Evolutionary conservation across 331 rosid genomes (phyloP).

Genomic region (Phaseolus coccineus): DNA sequence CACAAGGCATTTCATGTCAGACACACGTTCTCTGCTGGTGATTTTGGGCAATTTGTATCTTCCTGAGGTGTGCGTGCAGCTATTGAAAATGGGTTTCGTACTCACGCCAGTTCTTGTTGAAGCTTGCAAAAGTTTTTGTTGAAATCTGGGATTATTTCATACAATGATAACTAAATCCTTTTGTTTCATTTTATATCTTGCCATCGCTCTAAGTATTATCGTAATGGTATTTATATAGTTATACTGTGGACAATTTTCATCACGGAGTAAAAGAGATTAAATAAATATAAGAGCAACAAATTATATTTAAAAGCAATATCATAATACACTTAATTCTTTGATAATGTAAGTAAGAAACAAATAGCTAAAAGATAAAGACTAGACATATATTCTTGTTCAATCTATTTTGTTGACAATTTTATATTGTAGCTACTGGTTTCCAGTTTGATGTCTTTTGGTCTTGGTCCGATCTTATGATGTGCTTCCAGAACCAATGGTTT

Average conservation of each 20-base stretch:
- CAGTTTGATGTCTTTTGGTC: slow-evolving; percentile 32
- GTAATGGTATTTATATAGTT: background rate
- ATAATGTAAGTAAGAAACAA: slow-evolving; percentile 31
- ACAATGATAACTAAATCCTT: too few species aligned
- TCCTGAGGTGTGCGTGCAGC: too few species aligned
- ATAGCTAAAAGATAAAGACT: background rate
- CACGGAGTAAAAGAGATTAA: background rate
- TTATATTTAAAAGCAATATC: slow-evolving; percentile 19
- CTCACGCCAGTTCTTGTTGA: too few species aligned
- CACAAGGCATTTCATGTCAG: too few species aligned
- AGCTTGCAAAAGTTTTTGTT: too few species aligned
- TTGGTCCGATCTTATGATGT: slow-evolving; percentile 49
- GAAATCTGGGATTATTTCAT: too few species aligned
- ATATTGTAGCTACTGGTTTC: slow-evolving; percentile 38
- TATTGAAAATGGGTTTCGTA: too few species aligned
- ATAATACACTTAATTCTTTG: background rate
- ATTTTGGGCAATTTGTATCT: too few species aligned
- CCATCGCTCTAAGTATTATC: too few species aligned
- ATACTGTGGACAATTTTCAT: background rate
- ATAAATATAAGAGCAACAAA: background rate
- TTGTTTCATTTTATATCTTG: background rate
- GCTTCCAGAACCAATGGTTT: slow-evolving; percentile 90
- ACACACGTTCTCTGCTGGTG: too few species aligned
- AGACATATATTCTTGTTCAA: slow-evolving; percentile 17
- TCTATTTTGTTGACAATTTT: slow-evolving; percentile 26